phyloP scores from a whole-genome alignment of 768 basidiomycete species.

The Rhizopogon vinicolor region DNA sequence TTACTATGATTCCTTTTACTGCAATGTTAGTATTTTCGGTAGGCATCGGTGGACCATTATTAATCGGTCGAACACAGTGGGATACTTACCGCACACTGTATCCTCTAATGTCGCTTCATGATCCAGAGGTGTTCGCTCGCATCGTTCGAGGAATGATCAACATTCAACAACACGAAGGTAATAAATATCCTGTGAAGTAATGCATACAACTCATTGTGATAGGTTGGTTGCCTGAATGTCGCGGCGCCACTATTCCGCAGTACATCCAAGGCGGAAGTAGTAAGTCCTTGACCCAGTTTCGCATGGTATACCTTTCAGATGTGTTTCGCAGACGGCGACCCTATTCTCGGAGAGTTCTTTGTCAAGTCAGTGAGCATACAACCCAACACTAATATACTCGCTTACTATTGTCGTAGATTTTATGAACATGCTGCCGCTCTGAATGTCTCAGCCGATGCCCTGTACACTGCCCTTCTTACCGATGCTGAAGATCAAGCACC shows the following conservation, averaged over 20 bases:
- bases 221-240: slow-evolving; percentile 69
- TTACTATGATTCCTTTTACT: slow-evolving; percentile 65
- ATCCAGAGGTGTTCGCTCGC: slow-evolving; percentile 51
- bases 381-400: neutral
- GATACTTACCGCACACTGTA: slow-evolving; percentile 62
- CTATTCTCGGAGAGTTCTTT: slow-evolving; percentile 60
- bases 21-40: slow-evolving; percentile 42
- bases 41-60: neutral
- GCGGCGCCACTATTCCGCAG: slow-evolving; percentile 48
- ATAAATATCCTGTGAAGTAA: neutral
- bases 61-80: slow-evolving; percentile 36
- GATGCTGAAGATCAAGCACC: slow-evolving; percentile 55
- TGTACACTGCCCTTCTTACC: slow-evolving; percentile 54
- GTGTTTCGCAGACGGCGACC: slow-evolving; percentile 48
- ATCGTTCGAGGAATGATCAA: slow-evolving; percentile 65
- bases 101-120: slow-evolving; percentile 60
- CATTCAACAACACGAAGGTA: slow-evolving; percentile 63
- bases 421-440: slow-evolving; percentile 42
- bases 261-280: slow-evolving; percentile 61
- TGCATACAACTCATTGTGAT: neutral
- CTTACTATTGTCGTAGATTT: slow-evolving; percentile 33
- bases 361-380: slow-evolving; percentile 41
- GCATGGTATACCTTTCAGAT: neutral
- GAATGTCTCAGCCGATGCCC: slow-evolving; percentile 41
- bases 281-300: slow-evolving; percentile 26